A percentile compares a stretch with the other conserved stretches of the same genome.
Evolutionary conservation across 768 basidiomycete species (phyloP).

Genomic region (Grammothele lineata): DNA sequence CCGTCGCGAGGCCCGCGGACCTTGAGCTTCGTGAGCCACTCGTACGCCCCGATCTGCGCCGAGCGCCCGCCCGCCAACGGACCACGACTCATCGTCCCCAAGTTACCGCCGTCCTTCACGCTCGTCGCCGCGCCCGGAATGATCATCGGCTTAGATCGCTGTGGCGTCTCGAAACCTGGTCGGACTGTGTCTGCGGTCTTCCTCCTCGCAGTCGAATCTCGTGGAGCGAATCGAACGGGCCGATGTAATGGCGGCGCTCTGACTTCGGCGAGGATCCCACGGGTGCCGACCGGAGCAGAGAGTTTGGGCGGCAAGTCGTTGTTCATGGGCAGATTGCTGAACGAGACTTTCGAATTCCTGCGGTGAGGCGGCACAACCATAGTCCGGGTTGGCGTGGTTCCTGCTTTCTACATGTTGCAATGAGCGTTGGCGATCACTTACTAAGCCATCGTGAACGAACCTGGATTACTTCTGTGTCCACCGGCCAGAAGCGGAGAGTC

Average conservation of each 20-base stretch:
- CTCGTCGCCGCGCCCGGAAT: constrained; percentile 10
- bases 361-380: constrained; percentile 12
- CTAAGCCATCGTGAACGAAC: constrained; percentile 29
- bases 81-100: constrained; percentile 44
- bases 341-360: constrained; percentile 38
- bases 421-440: not conserved
- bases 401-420: constrained; percentile 21
- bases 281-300: constrained; percentile 64
- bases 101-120: constrained; percentile 18
- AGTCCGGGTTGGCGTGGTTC: constrained; percentile 16
- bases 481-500: constrained; percentile 87
- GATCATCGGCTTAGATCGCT: constrained; percentile 6
- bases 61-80: constrained; percentile 43
- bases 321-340: constrained; percentile 43
- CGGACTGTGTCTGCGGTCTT: constrained; percentile 2
- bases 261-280: constrained; percentile 67
- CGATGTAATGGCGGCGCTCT: constrained; percentile 45
- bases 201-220: constrained; percentile 10
- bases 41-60: constrained; percentile 57
- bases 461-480: constrained; percentile 66
- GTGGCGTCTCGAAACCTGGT: not conserved
- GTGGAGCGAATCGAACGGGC: constrained; percentile 8
- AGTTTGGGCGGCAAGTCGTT: constrained; percentile 39
- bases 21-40: constrained; percentile 60
- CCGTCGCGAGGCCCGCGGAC: constrained; percentile 53